phyloP scores from a whole-genome alignment of 1,284 basidiomycete genomes.

The Quambalaria eucalypti region DNA sequence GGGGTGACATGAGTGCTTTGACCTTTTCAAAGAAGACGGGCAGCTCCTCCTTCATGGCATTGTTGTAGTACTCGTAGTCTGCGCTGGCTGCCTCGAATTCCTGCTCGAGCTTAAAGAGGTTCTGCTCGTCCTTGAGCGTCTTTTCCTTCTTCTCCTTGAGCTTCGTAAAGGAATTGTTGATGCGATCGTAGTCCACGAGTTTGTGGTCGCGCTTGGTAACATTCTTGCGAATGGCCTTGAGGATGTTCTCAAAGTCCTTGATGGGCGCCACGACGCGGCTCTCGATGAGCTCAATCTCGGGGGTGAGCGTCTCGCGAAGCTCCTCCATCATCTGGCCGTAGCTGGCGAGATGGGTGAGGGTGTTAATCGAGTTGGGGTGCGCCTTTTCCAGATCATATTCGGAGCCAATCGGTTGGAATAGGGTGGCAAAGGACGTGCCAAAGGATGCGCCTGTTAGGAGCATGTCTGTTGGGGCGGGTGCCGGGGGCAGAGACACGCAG shows the following conservation, averaged over 20 bases:
- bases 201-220: constrained; percentile 96
- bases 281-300: constrained; percentile 92
- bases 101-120: constrained; percentile 72
- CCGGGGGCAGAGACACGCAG: constrained; percentile 3
- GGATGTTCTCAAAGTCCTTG: constrained; percentile 75
- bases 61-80: constrained; percentile 96
- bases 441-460: constrained; percentile 71
- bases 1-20: constrained; percentile 82
- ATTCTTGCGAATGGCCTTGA: constrained; percentile 85
- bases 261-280: constrained; percentile 72
- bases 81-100: constrained; percentile 88
- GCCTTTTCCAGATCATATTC: constrained; percentile 74
- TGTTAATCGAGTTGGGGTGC: constrained; percentile 68
- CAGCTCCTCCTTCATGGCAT: constrained; percentile 77
- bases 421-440: constrained; percentile 62
- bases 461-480: constrained; percentile 55
- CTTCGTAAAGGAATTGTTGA: constrained; percentile 90
- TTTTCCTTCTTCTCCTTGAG: constrained; percentile 79
- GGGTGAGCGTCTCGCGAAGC: constrained; percentile 64
- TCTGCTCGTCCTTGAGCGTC: constrained; percentile 46
- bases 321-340: constrained; percentile 74
- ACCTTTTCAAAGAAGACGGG: constrained; percentile 81
- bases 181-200: constrained; percentile 89
- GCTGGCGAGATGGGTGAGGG: constrained; percentile 66
- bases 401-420: constrained; percentile 51